Conservation (phyloP, 306 rosid genomes). For the Canavalia gladiata region DNA sequence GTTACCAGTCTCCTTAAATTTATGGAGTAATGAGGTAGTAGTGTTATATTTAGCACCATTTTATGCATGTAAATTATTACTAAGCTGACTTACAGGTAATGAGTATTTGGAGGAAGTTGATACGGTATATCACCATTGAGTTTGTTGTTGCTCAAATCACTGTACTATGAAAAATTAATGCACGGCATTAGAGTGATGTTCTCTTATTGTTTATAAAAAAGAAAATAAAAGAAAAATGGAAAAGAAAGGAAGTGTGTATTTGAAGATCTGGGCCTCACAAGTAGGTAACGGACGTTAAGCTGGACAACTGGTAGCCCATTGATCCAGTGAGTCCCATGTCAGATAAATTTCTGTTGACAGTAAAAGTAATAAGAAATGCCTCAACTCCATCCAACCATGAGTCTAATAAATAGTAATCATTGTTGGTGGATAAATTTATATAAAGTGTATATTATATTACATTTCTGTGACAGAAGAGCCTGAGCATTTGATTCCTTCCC, state of each 20-base stretch:
- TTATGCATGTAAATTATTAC: not conserved
- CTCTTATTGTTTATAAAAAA: conserved; percentile 14
- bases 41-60: not conserved
- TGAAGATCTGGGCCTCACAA: conserved; percentile 72
- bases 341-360: conserved; percentile 69
- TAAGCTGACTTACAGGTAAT: conserved; percentile 65
- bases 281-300: conserved; percentile 75
- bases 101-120: conserved; percentile 90
- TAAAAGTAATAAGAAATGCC: conserved; percentile 28
- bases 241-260: conserved; percentile 10
- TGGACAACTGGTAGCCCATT: conserved; percentile 82
- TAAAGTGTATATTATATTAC: conserved; percentile 44
- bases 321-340: conserved; percentile 72
- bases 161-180: conserved; percentile 81
- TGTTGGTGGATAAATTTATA: no score
- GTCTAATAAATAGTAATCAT: not conserved
- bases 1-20: not conserved
- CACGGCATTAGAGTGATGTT: conserved; percentile 52
- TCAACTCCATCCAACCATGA: not conserved
- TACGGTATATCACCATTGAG: conserved; percentile 82
- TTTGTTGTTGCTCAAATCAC: conserved; percentile 93
- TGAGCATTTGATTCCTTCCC: conserved; percentile 86
- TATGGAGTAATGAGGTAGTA: not conserved
- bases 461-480: conserved; percentile 90
- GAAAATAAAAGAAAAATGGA: not conserved